A percentile compares a stretch with the other conserved stretches of the same genome.
Evolutionary conservation across 768 basidiomycete species (phyloP).

Genomic region (Russula abietina): DNA sequence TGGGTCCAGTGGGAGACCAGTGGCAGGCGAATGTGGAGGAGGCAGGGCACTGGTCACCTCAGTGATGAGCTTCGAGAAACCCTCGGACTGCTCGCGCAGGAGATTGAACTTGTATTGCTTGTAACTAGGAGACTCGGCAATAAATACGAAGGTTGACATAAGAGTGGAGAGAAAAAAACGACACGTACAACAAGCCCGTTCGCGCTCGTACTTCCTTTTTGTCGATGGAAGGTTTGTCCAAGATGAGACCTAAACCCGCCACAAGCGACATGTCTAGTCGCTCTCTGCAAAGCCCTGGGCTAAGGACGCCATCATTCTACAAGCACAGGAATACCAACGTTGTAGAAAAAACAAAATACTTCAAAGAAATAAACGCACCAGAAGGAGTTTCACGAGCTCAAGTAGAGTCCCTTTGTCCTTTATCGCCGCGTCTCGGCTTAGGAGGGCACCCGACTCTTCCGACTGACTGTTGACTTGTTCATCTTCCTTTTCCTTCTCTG

Average conservation of each 20-base stretch:
- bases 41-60: constrained; percentile 77
- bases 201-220: constrained; percentile 78
- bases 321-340: neutral
- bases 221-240: constrained; percentile 59
- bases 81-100: constrained; percentile 94
- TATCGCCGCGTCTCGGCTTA: constrained; percentile 49
- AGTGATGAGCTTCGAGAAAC: constrained; percentile 86
- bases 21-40: constrained; percentile 60
- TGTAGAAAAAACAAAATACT: neutral
- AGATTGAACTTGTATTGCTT: constrained; percentile 99
- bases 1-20: constrained; percentile 60
- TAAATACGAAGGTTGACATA: constrained; percentile 5
- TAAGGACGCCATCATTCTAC: constrained; percentile 56
- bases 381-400: constrained; percentile 37
- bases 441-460: constrained; percentile 26
- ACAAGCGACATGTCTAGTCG: constrained; percentile 64
- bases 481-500: constrained; percentile 18
- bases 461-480: constrained; percentile 5
- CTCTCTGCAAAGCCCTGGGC: constrained; percentile 60
- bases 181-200: constrained; percentile 73
- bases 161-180: neutral
- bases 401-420: constrained; percentile 58
- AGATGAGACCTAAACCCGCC: constrained; percentile 57
- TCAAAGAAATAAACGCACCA: constrained; percentile 7
- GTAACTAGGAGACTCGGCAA: constrained; percentile 50